phyloP scores from a whole-genome alignment of 371 early-diverging fungal species.

The Rhizopus microsporus region DNA sequence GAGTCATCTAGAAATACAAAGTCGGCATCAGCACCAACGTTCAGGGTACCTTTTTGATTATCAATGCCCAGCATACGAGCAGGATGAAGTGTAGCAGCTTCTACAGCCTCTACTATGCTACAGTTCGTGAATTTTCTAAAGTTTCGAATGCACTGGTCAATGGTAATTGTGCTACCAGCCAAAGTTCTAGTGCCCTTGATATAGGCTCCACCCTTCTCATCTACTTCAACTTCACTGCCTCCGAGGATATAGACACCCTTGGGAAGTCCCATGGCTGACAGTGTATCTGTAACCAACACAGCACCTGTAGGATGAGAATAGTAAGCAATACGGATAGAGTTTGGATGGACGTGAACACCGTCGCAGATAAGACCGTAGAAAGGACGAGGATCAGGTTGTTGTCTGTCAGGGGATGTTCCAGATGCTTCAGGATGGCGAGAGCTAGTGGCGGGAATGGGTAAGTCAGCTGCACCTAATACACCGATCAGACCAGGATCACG shows the following conservation, averaged over 20 bases:
- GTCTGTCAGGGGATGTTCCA: slow-evolving; percentile 31
- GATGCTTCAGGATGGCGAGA: slow-evolving; percentile 38
- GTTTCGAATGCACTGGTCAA: slow-evolving; percentile 78
- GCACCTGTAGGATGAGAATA: slow-evolving; percentile 76
- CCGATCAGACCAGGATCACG: slow-evolving; percentile 84
- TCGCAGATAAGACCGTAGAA: slow-evolving; percentile 84
- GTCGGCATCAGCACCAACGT: slow-evolving; percentile 81
- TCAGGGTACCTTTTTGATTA: slow-evolving; percentile 73
- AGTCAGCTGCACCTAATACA: slow-evolving; percentile 61
- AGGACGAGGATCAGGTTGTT: slow-evolving; percentile 61
- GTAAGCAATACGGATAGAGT: slow-evolving; percentile 81
- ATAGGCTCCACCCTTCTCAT: slow-evolving; percentile 70
- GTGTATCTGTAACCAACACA: slow-evolving; percentile 78
- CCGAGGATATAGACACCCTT: slow-evolving; percentile 80
- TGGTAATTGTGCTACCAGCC: slow-evolving; percentile 76
- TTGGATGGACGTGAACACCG: slow-evolving; percentile 82
- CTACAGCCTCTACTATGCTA: slow-evolving; percentile 77
- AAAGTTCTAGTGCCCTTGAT: slow-evolving; percentile 79
- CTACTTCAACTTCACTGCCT: slow-evolving; percentile 48
- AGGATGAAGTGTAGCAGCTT: slow-evolving; percentile 84
- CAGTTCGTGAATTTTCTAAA: slow-evolving; percentile 82
- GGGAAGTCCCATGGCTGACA: slow-evolving; percentile 76
- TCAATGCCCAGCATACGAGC: slow-evolving; percentile 76
- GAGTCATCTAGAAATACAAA: slow-evolving; percentile 59
- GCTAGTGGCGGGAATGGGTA: slow-evolving; percentile 30